Evolutionary conservation across 306 rosid species (phyloP).

Genomic region (Trichosanthes truncata): DNA sequence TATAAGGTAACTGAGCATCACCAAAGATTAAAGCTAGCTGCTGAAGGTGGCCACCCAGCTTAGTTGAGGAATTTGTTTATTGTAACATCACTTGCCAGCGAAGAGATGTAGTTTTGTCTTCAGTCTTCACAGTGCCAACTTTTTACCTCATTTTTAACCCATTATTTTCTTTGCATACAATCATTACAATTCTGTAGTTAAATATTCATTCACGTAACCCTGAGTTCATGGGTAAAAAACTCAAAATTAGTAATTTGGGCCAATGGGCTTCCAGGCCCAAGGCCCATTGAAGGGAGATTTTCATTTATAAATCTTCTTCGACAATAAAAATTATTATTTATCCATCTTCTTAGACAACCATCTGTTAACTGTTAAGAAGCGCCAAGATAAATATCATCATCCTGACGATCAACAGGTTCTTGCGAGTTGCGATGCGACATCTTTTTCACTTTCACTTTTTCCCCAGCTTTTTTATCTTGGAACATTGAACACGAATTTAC

Average conservation of each 20-base stretch:
- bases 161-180: not conserved
- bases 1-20: slow-evolving; percentile 86
- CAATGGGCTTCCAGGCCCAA: not conserved
- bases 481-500: not conserved
- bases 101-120: not conserved
- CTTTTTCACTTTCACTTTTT: not conserved
- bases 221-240: not conserved
- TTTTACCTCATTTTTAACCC: not conserved
- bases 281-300: not conserved
- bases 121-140: not conserved
- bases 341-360: not conserved
- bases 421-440: not conserved
- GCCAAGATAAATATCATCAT: not conserved
- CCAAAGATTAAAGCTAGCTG: slow-evolving; percentile 73
- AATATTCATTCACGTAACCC: not conserved
- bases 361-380: not conserved
- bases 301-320: not conserved
- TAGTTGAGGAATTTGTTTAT: not conserved
- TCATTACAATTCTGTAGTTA: not conserved
- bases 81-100: not conserved
- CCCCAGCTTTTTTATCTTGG: not conserved
- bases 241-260: not conserved
- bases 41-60: slow-evolving; percentile 57
- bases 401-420: not conserved
- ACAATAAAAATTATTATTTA: not conserved